A percentile compares a stretch with the other conserved stretches of the same genome.
These are phyloP conservation scores for Licmophora abbreviata DNA, from an alignment of 108 stramenopile species.

Conservation along the genomic window DNA sequence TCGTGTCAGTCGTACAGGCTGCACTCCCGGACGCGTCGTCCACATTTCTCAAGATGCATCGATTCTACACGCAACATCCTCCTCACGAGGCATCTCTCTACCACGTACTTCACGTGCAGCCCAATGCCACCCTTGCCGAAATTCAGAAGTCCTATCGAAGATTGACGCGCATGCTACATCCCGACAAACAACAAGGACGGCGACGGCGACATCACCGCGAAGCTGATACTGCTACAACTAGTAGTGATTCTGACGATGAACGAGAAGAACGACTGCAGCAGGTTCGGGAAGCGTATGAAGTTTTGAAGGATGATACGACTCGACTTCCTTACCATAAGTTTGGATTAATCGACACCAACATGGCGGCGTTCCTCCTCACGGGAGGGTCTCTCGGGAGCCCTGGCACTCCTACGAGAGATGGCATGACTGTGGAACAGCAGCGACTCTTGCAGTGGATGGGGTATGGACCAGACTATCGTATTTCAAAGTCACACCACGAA, in stretches of 20 bases:
- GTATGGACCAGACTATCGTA: slow-evolving; percentile 10
- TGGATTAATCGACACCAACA: slow-evolving; percentile 42
- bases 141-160: slow-evolving; percentile 63
- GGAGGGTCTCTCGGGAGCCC: slow-evolving; percentile 18
- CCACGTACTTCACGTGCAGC: slow-evolving; percentile 55
- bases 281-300: slow-evolving; percentile 58
- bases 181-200: slow-evolving; percentile 53
- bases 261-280: slow-evolving; percentile 28
- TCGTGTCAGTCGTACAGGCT: too few species aligned
- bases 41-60: slow-evolving; percentile 36
- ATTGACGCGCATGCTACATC: slow-evolving; percentile 61
- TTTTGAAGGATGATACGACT: slow-evolving; percentile 61
- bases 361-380: slow-evolving; percentile 43
- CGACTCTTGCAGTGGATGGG: slow-evolving; percentile 37
- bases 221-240: not conserved
- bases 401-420: too few species aligned
- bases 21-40: slow-evolving; percentile 22
- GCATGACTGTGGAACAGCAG: slow-evolving; percentile 5
- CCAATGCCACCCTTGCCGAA: slow-evolving; percentile 64
- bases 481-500: slow-evolving; percentile 4
- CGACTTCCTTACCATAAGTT: slow-evolving; percentile 71
- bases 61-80: slow-evolving; percentile 28
- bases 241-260: slow-evolving; percentile 3
- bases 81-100: slow-evolving; percentile 73
- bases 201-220: not conserved